Percentiles rank a stretch among this genome's conserved stretches.
phyloP scores from a whole-genome alignment of 1,139 yeast genomes.

The Chernovozyma aurita region DNA sequence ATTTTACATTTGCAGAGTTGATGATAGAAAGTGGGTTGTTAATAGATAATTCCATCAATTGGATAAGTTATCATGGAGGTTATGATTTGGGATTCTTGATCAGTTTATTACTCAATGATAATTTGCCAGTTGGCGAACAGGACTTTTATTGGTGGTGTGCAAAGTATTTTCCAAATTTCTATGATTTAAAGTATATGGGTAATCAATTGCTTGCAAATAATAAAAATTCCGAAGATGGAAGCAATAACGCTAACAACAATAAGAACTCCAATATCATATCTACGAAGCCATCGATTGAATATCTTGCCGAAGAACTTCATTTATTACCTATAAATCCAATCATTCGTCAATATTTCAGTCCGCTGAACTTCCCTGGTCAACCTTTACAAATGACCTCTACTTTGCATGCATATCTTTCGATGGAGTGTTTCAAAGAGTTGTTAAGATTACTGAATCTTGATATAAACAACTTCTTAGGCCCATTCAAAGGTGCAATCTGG shows the following conservation, averaged over 20 bases:
- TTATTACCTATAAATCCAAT: slow-evolving; percentile 48
- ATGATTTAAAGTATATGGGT: slow-evolving; percentile 79
- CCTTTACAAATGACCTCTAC: slow-evolving; percentile 44
- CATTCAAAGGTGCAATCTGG: slow-evolving; percentile 50
- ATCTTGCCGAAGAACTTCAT: slow-evolving; percentile 55
- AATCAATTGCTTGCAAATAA: slow-evolving; percentile 36
- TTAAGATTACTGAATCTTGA: slow-evolving; percentile 26
- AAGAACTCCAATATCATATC: slow-evolving; percentile 14
- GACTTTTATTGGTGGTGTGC: slow-evolving; percentile 73
- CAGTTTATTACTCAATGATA: slow-evolving; percentile 68
- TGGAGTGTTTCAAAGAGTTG: slow-evolving; percentile 55
- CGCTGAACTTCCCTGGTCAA: slow-evolving; percentile 25
- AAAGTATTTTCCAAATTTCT: slow-evolving; percentile 75
- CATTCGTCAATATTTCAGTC: slow-evolving; percentile 41
- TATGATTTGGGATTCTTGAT: slow-evolving; percentile 90
- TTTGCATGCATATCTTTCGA: slow-evolving; percentile 50
- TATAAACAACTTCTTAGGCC: slow-evolving; percentile 31
- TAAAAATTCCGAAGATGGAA: slow-evolving; percentile 10
- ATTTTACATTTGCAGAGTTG: slow-evolving; percentile 76
- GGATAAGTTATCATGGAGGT: slow-evolving; percentile 94
- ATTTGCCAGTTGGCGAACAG: slow-evolving; percentile 76
- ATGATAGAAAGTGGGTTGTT: slow-evolving; percentile 84
- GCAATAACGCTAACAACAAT: slow-evolving; percentile 7
- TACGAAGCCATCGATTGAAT: slow-evolving; percentile 44
- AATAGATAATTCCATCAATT: slow-evolving; percentile 65